Conservation (phyloP, 768 basidiomycete genomes). For the Xerocomus spinulosus region DNA sequence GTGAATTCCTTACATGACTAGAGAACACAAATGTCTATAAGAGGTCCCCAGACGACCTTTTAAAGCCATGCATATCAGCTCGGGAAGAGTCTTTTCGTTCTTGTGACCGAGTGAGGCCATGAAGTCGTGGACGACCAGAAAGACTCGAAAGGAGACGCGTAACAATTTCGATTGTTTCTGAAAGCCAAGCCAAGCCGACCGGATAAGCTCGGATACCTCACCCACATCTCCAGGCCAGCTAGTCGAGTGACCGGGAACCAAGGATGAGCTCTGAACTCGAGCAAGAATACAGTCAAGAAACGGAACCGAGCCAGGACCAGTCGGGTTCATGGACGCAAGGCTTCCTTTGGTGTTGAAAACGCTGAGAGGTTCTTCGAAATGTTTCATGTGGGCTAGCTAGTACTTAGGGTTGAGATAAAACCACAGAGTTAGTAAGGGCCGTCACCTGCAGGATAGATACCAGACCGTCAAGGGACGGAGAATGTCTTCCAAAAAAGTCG, state of each 20-base stretch:
- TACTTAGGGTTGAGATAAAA: not conserved
- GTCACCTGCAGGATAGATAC: conserved; percentile 59
- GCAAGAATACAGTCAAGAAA: conserved; percentile 38
- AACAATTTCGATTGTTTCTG: conserved; percentile 29
- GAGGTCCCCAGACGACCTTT: conserved; percentile 42
- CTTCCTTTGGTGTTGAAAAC: conserved; percentile 19
- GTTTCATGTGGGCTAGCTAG: conserved; percentile 64
- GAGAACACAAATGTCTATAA: conserved; percentile 42
- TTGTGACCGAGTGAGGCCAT: conserved; percentile 43
- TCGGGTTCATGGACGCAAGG: conserved; percentile 9
- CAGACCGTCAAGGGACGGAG: conserved; percentile 52
- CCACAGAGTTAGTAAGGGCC: not conserved
- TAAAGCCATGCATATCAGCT: conserved; percentile 44
- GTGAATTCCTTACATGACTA: conserved; percentile 40
- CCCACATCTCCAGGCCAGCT: conserved; percentile 28
- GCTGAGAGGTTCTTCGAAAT: conserved; percentile 61
- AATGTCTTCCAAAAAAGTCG: conserved; percentile 55
- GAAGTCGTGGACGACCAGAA: conserved; percentile 41
- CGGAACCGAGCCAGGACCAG: conserved; percentile 18
- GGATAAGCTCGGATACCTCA: conserved; percentile 32
- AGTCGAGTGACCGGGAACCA: conserved; percentile 12
- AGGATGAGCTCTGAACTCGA: conserved; percentile 29
- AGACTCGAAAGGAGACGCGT: conserved; percentile 46
- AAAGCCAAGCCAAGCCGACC: conserved; percentile 37
- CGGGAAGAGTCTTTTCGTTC: conserved; percentile 29